A percentile compares a stretch with the other conserved stretches of the same genome.
phyloP scores from a whole-genome alignment of 306 rosid species.

The Acacia melanoxylon region DNA sequence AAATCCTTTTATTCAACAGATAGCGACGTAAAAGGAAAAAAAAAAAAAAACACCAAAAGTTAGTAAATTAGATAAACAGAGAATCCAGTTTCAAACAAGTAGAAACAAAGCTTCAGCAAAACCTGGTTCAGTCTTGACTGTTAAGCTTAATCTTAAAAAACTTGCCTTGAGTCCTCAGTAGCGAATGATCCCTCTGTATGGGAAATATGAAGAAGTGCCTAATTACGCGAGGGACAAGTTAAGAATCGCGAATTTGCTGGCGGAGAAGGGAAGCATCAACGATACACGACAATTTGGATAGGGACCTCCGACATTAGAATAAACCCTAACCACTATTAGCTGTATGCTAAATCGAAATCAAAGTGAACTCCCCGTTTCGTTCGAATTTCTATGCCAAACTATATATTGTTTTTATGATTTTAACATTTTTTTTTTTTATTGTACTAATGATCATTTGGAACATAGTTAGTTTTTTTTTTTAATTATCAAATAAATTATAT shows the following conservation, averaged over 20 bases:
- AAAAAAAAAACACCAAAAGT: too few species aligned
- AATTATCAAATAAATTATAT: too few species aligned
- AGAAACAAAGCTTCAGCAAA: neutral
- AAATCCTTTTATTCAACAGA: neutral
- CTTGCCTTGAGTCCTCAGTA: neutral
- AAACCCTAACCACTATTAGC: neutral
- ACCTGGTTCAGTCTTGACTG: neutral
- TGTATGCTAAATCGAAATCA: neutral
- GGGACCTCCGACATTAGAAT: neutral
- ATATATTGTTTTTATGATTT: too few species aligned
- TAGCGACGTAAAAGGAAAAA: neutral
- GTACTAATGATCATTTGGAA: too few species aligned
- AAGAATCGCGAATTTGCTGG: neutral
- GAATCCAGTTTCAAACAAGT: neutral
- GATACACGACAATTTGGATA: neutral
- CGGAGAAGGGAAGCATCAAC: neutral
- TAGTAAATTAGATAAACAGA: neutral
- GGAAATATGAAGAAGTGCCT: neutral
- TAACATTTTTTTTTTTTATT: too few species aligned
- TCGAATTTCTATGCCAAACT: neutral
- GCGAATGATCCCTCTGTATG: neutral
- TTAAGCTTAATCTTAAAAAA: neutral
- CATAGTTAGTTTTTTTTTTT: too few species aligned
- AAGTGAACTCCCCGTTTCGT: neutral
- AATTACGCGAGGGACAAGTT: neutral